Evolutionary conservation across 371 early-diverging fungal genomes (phyloP).

Genomic region (Mucor lusitanicus): DNA sequence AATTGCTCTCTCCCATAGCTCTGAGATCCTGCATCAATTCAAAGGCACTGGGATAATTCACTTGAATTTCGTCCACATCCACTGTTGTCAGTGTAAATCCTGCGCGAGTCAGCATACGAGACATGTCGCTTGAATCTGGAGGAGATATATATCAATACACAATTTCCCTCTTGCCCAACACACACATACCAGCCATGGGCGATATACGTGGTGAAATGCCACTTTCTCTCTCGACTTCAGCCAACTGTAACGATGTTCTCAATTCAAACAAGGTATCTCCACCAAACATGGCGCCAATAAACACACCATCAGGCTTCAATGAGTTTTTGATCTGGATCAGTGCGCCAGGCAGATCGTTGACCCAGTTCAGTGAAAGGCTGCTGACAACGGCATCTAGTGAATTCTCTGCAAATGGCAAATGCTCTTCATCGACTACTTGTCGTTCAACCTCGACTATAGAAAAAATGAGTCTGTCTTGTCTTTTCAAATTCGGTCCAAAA

Average conservation of each 20-base stretch:
- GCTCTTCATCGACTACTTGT: constrained; percentile 83
- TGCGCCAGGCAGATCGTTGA: constrained; percentile 92
- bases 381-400: constrained; percentile 87
- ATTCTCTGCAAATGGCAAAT: constrained; percentile 75
- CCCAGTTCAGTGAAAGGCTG: constrained; percentile 91
- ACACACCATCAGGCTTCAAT: constrained; percentile 90
- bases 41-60: constrained; percentile 90
- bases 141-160: too few species aligned
- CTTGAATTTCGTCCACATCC: constrained; percentile 91
- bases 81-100: constrained; percentile 91
- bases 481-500: too few species aligned
- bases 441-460: constrained; percentile 71
- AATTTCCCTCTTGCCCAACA: too few species aligned
- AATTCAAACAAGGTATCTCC: constrained; percentile 95
- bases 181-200: constrained; percentile 77
- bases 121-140: constrained; percentile 79
- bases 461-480: background rate
- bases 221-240: constrained; percentile 88
- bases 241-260: constrained; percentile 86
- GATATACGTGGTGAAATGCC: constrained; percentile 92
- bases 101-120: constrained; percentile 78
- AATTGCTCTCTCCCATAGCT: constrained; percentile 96
- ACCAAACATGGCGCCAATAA: constrained; percentile 91
- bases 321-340: constrained; percentile 81
- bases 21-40: constrained; percentile 89